Base-by-base conservation (phyloP, 345 rosid genomes). In the Geranium rotundifolium region DNA sequence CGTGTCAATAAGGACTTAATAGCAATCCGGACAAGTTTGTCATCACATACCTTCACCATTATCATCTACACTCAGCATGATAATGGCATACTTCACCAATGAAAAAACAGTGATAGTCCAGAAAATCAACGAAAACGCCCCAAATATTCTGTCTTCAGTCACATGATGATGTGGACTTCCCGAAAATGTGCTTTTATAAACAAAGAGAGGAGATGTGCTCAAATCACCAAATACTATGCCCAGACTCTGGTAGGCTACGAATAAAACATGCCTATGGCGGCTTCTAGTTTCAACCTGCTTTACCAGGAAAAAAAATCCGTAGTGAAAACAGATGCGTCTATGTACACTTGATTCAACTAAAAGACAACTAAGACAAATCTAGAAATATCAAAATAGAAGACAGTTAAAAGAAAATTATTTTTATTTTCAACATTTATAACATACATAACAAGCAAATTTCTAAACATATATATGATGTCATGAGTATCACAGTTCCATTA, bases 181-280 rank as follows among this genome's bases (percentile, higher is more conserved):
- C 17, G 85, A 84, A 80, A 87, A 93, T 19, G 93, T 77, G 69
- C 86, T 74, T 69, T 77, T 84, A 73, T 84, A 93, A 61, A 88
- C 96, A 60, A 87, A 93, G 49, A 93, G 83, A 58, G 99, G 99
- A 23, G 97, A 88, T 69, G 80, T 86, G 73, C 82, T 73, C 84
- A 90, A 73, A 65, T 80, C 92, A 29, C 88, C 83, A 64, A 88
- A 88, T 54, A 84, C 91, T 14, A 86, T 63, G 29, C 99, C 97
- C 17, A 92, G 83, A 73, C 99, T 86, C 83, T 86, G 90, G 70
- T 90, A 93, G 27, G 95, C 90, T 69, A 90, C 74, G 49, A 82
- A 76, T 39, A 88, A 79, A 56, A 82, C 63, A 58, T 80, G 84
- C 65, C 68, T 85, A 56, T 76, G 67, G 68, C 70, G 78, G 62